Evolutionary conservation across 2,329 filamentous ascomycete species (phyloP), one percentile per base, ranked within the genome.

Genomic region (Cordyceps javanica): DNA sequence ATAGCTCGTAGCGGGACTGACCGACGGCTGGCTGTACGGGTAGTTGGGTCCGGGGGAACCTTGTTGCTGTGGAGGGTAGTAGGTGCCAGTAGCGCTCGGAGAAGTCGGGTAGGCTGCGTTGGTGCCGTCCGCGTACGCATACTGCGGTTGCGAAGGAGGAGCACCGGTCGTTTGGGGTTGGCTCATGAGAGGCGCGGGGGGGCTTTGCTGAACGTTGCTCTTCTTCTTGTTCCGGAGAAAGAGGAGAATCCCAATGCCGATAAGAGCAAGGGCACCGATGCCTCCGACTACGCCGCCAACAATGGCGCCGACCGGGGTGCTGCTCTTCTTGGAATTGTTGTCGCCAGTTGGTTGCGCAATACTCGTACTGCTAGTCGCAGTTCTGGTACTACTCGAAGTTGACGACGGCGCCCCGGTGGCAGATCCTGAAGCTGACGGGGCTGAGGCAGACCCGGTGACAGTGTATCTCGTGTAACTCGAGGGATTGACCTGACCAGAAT

Each of bases 281-380:
- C 72, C 72, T 14, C 71, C 72, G 4, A 74, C 67, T 19, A 71
- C 70, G 36, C 70, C 71, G 23, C 72, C 72, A 2, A 73, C 71
- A 41, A 75, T 74, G 55, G 70, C 64, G 5, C 72, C 72, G 21
- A 71, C 61, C 9, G 67, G 68, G 1, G 64, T 67, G n/a, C 49
- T 54, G 49, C 57, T 54, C 57, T 58, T 57, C 16, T 52, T 52
- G 28, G 57, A 48, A 1, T 50, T 51, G 32, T 21, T 39, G 0
- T 46, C 48, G 11, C 30, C 21, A 13, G 39, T 58, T 3, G 48
- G 49, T 6, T 52, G 34, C 23, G 34, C 8, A 16, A 50, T 25
- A 42, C 42, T 46, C 23, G 57, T 54, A 48, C 58, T 50, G 42
- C 53, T 59, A 44, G 50, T 32, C 38, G 49, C n/a, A 3, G 34